Percentiles rank a stretch among this genome's conserved stretches.
phyloP scores from a whole-genome alignment of 1,284 basidiomycete genomes.

The Ceratobasidium sp. region DNA sequence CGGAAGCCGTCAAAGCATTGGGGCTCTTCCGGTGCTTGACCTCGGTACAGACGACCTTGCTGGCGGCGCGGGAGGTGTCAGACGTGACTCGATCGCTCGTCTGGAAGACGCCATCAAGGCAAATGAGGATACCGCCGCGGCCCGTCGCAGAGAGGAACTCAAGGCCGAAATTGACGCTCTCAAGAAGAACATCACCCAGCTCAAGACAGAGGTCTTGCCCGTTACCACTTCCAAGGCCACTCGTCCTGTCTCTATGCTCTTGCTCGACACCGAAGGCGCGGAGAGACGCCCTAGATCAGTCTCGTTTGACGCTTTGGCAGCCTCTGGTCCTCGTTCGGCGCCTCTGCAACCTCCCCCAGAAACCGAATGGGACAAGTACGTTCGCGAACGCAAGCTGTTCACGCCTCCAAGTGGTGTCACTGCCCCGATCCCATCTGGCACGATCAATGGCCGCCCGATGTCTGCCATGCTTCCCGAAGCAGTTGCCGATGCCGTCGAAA shows the following conservation, averaged over 20 bases:
- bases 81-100: constrained; percentile 47
- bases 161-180: constrained; percentile 78
- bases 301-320: constrained; percentile 50
- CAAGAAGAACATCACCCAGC: constrained; percentile 72
- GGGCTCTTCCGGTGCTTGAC: constrained; percentile 72
- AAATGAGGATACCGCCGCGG: constrained; percentile 53
- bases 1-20: constrained; percentile 58
- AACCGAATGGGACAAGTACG: constrained; percentile 76
- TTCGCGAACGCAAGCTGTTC: constrained; percentile 77
- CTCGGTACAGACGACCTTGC: constrained; percentile 76
- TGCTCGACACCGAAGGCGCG: constrained; percentile 11
- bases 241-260: constrained; percentile 7
- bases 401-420: constrained; percentile 81
- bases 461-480: constrained; percentile 64
- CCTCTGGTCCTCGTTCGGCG: constrained; percentile 65
- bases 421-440: constrained; percentile 69
- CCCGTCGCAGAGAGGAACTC: constrained; percentile 70
- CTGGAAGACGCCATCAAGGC: constrained; percentile 45
- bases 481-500: constrained; percentile 71
- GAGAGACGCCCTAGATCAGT: constrained; percentile 50
- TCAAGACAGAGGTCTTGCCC: constrained; percentile 6
- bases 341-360: constrained; percentile 68
- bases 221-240: not conserved
- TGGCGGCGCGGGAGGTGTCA: constrained; percentile 45
- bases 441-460: constrained; percentile 46